Base-by-base conservation (phyloP, 129 eudicot genomes). In the Flaveria robusta region DNA sequence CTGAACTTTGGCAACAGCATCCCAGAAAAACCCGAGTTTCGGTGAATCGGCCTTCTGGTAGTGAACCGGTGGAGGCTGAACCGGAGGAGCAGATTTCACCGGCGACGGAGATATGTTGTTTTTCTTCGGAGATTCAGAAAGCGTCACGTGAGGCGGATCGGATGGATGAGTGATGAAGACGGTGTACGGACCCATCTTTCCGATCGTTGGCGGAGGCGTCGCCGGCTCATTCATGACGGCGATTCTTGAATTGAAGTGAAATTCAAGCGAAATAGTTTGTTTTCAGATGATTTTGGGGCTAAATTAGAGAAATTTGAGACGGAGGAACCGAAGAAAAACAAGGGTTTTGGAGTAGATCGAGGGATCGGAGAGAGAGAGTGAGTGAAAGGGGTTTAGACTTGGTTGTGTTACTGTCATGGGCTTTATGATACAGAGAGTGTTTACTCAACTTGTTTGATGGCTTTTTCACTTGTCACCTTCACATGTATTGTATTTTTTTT, bases 101-200 rank as follows among this genome's bases (percentile, higher is more conserved):
- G 68, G 71, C 39, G 83, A 56, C 24, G 81, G 15, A 10, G 47
- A 12, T 9, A 43, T 1, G 12, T 43, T 43, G 52, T 47, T 11
- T 47, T 47, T 76, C 24, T 20, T 66, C 9, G 86, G 77, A 20
- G 81, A 83, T 24, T 72, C 74, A 49, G 75, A 54, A 14, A 54
- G 81, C n/a, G 77, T 58, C 7, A 50, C 23, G 15, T 75, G 56
- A 55, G 70, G 11, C 5, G 66, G 15, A 51, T 79, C 81, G 2
- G 82, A 51, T 0, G 96, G 88, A 19, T 94, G 96, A 7, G 97
- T 88, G 1, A 91, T 81, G 63, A 88, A 91, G 65, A 91, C 96
- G 5, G 96, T 91, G 86, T 88, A 91, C 0, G 97, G 97, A 2
- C 97, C 97, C 90, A 88, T 91, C 87, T 88, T 91, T 15, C 97